phyloP scores from a whole-genome alignment of 306 rosid species.

The Cicer pinnatifidum region DNA sequence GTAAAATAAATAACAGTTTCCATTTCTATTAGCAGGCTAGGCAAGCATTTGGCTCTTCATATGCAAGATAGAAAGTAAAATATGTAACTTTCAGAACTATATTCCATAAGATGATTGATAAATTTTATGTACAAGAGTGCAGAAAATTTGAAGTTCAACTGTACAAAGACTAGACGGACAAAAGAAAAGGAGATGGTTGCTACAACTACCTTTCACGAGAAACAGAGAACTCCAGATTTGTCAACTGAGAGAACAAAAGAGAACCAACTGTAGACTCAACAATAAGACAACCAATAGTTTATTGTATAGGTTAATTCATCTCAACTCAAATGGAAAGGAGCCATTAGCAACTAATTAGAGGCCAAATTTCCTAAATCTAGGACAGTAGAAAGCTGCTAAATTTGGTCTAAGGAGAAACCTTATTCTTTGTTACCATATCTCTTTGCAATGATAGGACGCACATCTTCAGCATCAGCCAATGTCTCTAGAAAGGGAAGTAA shows the following conservation, averaged over 20 bases:
- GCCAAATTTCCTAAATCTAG: constrained; percentile 55
- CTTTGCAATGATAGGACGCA: constrained; percentile 90
- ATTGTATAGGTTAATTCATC: constrained; percentile 72
- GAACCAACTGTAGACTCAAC: constrained; percentile 61
- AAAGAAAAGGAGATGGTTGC: constrained; percentile 48
- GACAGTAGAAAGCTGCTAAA: constrained; percentile 57
- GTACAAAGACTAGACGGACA: constrained; percentile 58
- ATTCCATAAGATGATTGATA: constrained; percentile 60
- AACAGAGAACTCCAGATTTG: constrained; percentile 66
- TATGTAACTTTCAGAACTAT: constrained; percentile 54
- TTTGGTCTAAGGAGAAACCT: constrained; percentile 66
- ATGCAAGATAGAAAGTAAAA: constrained; percentile 41
- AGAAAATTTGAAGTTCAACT: constrained; percentile 60
- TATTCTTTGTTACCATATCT: constrained; percentile 92
- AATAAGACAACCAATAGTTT: constrained; percentile 58
- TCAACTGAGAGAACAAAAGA: constrained; percentile 58
- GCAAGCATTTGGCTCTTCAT: constrained; percentile 32
- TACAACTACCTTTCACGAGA: constrained; percentile 78
- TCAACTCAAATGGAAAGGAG: constrained; percentile 54
- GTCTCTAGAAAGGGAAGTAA: constrained; percentile 96
- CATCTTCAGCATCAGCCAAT: constrained; percentile 90
- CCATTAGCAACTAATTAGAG: constrained; percentile 59
- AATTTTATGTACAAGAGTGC: constrained; percentile 64
- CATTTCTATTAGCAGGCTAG: constrained; percentile 35
- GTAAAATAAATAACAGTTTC: constrained; percentile 8